Evolutionary conservation across 129 eudicot genomes (phyloP), one percentile per base, ranked within the genome.

Genomic region (Escallonia rubra): DNA sequence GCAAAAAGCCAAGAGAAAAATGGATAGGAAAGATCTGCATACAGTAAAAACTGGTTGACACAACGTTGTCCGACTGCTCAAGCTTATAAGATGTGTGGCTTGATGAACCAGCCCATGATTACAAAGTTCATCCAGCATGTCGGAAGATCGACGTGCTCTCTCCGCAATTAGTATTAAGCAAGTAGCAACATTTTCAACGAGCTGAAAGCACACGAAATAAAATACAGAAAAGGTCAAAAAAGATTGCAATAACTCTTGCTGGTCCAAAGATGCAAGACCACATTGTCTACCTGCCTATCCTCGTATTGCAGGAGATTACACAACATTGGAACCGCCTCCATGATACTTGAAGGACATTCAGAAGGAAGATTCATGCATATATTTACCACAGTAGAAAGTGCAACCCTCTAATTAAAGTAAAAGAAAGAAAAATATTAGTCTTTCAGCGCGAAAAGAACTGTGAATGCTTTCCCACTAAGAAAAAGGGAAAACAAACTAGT

Each of bases 281-380:
- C 43, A 63, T 46, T 16, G 4, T 5, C 71, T 64, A 89, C 98
- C 98, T 89, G 91, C 59, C 62, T 78, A 76, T 93, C 98, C 68
- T 93, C 98, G 6, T 86, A 86, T 70, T 89, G 96, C 41, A 93
- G 88, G 80, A 93, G 95, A 83, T 72, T 84, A 68, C 98, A 93
- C 70, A 93, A 81, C 34, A 75, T 73, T 53, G 98, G 98, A 64
- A 93, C 90, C 34, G 98, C 96, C 78, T 93, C 95, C 90, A 89
- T 89, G 65, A 86, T 78, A 65, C 72, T 79, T 45, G 98, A 72
- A 69, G 82, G 84, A 66, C 80, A 79, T 70, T 82, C 92, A 23
- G 96, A 59, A 49, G 96, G 90, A 70, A 89, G 95, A 72, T 82
- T 85, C 74, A 79, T 78, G 57, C 96, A 93, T 54, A 89, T 82